Conservation (phyloP, 2,329 filamentous ascomycete species). For the Verticillium klebahnii region DNA sequence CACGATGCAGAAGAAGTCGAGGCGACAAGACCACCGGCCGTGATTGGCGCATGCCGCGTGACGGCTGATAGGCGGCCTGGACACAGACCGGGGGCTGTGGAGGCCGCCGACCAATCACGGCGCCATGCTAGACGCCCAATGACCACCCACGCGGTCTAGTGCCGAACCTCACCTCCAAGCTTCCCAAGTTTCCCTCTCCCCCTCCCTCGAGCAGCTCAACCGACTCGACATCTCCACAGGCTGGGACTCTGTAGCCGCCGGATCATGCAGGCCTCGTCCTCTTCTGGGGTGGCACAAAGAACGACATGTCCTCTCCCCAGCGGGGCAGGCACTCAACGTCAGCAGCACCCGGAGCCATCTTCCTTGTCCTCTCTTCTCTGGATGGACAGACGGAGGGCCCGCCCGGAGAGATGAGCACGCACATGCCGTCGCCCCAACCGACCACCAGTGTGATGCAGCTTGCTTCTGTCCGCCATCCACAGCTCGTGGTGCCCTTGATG, state of each 20-base stretch:
- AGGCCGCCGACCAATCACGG: conserved; percentile 6
- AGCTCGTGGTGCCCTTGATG: background rate
- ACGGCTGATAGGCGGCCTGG: conserved; percentile 12
- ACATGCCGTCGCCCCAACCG: background rate
- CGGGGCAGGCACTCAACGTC: background rate
- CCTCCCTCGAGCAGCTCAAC: background rate
- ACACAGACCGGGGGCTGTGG: conserved; percentile 3
- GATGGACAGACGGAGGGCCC: background rate
- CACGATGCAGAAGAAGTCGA: background rate
- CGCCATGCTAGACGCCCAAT: conserved; percentile 12
- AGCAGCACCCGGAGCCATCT: background rate
- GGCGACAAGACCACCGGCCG: background rate
- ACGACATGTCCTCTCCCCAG: background rate
- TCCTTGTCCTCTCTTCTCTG: background rate
- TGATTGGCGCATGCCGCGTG: conserved; percentile 8
- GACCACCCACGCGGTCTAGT: conserved; percentile 6
- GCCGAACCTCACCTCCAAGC: conserved; percentile 3
- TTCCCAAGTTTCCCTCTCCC: conserved; percentile 5
- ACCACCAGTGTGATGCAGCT: background rate
- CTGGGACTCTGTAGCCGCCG: background rate
- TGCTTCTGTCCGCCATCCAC: background rate
- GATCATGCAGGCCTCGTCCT: background rate
- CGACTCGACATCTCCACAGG: background rate
- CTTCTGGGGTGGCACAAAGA: background rate
- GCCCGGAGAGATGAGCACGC: background rate